Conservation (phyloP, 164 flowering plant species). For the Magnolia sinica region DNA sequence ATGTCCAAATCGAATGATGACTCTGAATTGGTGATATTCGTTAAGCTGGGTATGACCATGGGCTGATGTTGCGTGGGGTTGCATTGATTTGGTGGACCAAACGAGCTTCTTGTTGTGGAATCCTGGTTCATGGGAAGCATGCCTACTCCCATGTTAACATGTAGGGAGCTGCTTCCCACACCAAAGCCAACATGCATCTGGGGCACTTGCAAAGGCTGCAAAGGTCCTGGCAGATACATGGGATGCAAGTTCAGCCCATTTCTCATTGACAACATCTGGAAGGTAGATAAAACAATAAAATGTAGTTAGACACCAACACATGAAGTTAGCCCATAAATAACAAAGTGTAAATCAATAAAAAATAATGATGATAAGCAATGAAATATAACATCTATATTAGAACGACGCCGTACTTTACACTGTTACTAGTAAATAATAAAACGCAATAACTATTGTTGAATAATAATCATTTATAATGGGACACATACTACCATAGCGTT, state of each 20-base stretch:
- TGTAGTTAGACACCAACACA: background rate
- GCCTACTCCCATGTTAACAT: slow-evolving; percentile 19
- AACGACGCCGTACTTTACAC: no score
- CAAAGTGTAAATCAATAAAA: no score
- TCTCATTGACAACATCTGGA: slow-evolving; percentile 77
- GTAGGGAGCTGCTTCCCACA: slow-evolving; percentile 35
- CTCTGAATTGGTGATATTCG: slow-evolving; percentile 26
- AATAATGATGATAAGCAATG: no score
- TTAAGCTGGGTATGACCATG: slow-evolving; percentile 17
- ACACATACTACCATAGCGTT: no score
- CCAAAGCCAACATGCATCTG: slow-evolving; percentile 30
- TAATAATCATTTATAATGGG: no score
- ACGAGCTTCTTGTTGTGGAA: slow-evolving; percentile 14
- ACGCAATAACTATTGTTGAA: no score
- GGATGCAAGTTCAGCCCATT: slow-evolving; percentile 68
- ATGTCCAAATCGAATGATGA: slow-evolving; percentile 36
- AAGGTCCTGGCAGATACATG: slow-evolving; percentile 50
- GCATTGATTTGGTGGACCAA: slow-evolving; percentile 29
- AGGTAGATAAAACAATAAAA: slow-evolving; percentile 9
- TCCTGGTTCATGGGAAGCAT: slow-evolving; percentile 30
- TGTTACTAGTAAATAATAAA: no score
- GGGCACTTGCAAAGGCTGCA: slow-evolving; percentile 45
- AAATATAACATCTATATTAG: no score
- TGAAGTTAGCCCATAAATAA: background rate
- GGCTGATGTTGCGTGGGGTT: slow-evolving; percentile 24